Conservation (phyloP, 2,329 filamentous ascomycete species). For the Hypoxylon sp. region DNA sequence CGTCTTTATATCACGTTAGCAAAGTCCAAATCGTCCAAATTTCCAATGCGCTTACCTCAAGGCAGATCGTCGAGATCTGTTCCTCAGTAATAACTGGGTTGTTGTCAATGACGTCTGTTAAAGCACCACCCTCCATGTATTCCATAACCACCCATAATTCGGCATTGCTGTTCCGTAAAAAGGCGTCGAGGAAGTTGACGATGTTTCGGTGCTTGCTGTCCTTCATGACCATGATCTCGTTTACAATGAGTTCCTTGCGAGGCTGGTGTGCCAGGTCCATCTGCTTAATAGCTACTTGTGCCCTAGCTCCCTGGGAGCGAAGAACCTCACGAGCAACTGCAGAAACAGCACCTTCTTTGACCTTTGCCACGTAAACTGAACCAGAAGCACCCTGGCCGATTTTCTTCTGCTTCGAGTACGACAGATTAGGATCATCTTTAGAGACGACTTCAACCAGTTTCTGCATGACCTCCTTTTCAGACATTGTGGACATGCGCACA, state of each 20-base stretch:
- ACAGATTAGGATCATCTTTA: constrained; percentile 93
- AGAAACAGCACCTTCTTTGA: constrained; percentile 91
- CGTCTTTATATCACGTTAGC: constrained; percentile 72
- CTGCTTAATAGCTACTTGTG: constrained; percentile 98
- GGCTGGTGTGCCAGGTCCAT: constrained; percentile 99
- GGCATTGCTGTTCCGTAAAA: constrained; percentile 92
- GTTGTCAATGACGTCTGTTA: constrained; percentile 99
- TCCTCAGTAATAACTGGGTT: constrained; percentile 94
- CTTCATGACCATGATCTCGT: constrained; percentile 99
- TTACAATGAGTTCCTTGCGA: constrained; percentile 97
- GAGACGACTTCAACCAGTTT: constrained; percentile 95
- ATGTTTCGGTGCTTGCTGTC: constrained; percentile 98
- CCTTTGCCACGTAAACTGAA: constrained; percentile 96
- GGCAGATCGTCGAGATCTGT: constrained; percentile 97
- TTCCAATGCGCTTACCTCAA: constrained; percentile 78
- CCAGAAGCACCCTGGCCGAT: constrained; percentile 98
- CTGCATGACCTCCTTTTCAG: constrained; percentile 96
- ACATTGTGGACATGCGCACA: constrained; percentile 98
- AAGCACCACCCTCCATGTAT: constrained; percentile 97
- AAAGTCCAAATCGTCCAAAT: not conserved
- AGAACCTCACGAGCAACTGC: constrained; percentile 82
- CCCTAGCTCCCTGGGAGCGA: constrained; percentile 82
- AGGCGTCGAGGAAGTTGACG: constrained; percentile 98
- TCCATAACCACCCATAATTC: constrained; percentile 99
- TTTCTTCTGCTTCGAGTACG: constrained; percentile 99